A percentile compares a stretch with the other conserved stretches of the same genome.
Evolutionary conservation across 1,284 basidiomycete species (phyloP).

Genomic region (Crucibulum parvulum): DNA sequence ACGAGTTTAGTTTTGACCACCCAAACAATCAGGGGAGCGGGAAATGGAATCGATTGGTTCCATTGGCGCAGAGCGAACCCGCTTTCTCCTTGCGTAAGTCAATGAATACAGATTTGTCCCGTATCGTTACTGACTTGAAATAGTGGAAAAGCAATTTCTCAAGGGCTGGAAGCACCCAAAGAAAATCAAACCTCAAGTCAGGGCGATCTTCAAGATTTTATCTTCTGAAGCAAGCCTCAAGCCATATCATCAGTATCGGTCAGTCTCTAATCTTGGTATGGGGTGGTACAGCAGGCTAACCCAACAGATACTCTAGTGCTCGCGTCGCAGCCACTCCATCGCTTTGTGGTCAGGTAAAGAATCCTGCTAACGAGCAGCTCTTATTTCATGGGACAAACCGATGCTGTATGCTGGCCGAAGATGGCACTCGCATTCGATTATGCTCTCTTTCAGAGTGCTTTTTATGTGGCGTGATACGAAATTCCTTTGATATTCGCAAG

Average conservation of each 20-base stretch:
- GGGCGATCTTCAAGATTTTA: conserved; percentile 58
- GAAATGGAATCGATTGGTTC: conserved; percentile 43
- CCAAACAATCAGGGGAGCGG: conserved; percentile 43
- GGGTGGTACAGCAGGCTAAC: no score
- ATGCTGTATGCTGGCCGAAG: conserved; percentile 59
- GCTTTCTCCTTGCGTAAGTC: conserved; percentile 34
- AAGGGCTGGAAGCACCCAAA: conserved; percentile 64
- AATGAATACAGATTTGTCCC: not conserved
- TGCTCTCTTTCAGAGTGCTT: conserved; percentile 55
- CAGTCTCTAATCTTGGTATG: conserved; percentile 8
- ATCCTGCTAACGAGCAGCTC: conserved; percentile 54
- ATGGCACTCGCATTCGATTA: conserved; percentile 44
- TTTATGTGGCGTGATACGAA: conserved; percentile 58
- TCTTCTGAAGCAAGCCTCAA: conserved; percentile 50
- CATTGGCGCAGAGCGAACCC: conserved; percentile 32
- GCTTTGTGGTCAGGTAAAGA: conserved; percentile 22
- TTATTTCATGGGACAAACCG: conserved; percentile 69
- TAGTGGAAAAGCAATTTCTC: conserved; percentile 58
- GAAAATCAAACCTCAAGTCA: conserved; percentile 56
- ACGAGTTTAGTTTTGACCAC: conserved; percentile 54
- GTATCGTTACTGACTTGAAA: not conserved
- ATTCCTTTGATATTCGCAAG: conserved; percentile 59
- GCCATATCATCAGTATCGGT: conserved; percentile 60
- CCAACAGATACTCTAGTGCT: conserved; percentile 19
- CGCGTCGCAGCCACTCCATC: conserved; percentile 26